Evolutionary conservation across 257 asterid genomes (phyloP), one percentile per base, ranked within the genome.

Genomic region (Solanum dulcamara): DNA sequence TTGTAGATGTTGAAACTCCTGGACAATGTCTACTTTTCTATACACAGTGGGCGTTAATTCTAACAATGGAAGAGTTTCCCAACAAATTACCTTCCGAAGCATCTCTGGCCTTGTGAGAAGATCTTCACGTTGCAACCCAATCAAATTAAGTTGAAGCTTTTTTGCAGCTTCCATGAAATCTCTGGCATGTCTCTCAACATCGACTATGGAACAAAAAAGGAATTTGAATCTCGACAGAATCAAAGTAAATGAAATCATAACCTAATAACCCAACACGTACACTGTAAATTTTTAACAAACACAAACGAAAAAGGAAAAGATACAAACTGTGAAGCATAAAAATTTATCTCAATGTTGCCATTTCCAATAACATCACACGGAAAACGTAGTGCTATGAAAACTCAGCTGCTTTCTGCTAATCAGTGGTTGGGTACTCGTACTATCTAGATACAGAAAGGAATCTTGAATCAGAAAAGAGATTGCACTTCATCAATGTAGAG

Each of bases 161-260:
- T 94, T 94, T 9, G 98, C 98, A 18, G 98, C 98, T 86, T 94
- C 98, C 98, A 94, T 96, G 87, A 96, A 96, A 87, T 96, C 98
- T 91, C 97, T 90, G 37, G 97, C 98, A 84, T 96, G 98, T 83
- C 98, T 94, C 90, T 95, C 99, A 81, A 96, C 98, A 90, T 96
- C 99, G 90, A 95, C 98, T 96, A 86, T 44, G 80, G 83, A 88
- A 60, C 79, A 81, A 38, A 17, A 3, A 44, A 44, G 24, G 72
- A 67, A 64, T 32, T 2, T 38, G 48, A 81, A 38, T 84, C 53
- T 38, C 80, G n/a, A n/a, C n/a, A n/a, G n/a, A n/a, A n/a, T n/a
- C n/a, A n/a, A n/a, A n/a, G n/a, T n/a, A n/a, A n/a, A n/a, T n/a
- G n/a, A n/a, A n/a, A n/a, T n/a, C n/a, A n/a, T n/a, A n/a, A n/a